These are phyloP conservation scores for Dactylorhiza incarnata DNA, from an alignment of 106 monocot species.

Conservation along the genomic window DNA sequence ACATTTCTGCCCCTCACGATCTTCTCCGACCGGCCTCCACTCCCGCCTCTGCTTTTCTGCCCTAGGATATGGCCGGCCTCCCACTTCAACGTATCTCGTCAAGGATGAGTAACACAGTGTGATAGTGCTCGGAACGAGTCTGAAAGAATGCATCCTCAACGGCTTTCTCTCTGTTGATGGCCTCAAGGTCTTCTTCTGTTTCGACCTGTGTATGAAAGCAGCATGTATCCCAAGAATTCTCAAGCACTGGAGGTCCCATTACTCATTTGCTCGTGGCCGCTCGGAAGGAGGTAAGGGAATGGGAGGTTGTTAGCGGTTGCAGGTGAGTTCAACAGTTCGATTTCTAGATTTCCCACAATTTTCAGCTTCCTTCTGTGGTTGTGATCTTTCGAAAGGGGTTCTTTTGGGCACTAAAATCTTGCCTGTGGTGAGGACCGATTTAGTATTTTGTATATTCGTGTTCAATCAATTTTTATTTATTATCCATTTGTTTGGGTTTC, in stretches of 20 bases:
- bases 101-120: conserved; percentile 95
- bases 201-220: no score
- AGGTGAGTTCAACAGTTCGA: not conserved
- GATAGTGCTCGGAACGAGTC: conserved; percentile 80
- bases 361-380: not conserved
- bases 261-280: not conserved
- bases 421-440: not conserved
- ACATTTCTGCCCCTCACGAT: no score
- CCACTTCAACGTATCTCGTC: not conserved
- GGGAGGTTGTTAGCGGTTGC: not conserved
- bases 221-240: no score
- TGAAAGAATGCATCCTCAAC: conserved; percentile 92
- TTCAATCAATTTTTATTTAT: not conserved
- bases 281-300: not conserved
- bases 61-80: no score
- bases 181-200: conserved; percentile 43
- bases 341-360: not conserved
- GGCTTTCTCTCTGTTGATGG: conserved; percentile 92
- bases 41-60: no score
- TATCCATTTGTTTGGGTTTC: not conserved
- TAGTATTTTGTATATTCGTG: not conserved
- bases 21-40: no score
- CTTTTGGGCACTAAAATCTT: not conserved
- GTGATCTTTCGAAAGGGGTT: not conserved
- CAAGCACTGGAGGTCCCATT: not conserved